Evolutionary conservation across 2,329 filamentous ascomycete genomes (phyloP), one percentile per base, ranked within the genome.

Genomic region (Raffaelea ambrosiae): DNA sequence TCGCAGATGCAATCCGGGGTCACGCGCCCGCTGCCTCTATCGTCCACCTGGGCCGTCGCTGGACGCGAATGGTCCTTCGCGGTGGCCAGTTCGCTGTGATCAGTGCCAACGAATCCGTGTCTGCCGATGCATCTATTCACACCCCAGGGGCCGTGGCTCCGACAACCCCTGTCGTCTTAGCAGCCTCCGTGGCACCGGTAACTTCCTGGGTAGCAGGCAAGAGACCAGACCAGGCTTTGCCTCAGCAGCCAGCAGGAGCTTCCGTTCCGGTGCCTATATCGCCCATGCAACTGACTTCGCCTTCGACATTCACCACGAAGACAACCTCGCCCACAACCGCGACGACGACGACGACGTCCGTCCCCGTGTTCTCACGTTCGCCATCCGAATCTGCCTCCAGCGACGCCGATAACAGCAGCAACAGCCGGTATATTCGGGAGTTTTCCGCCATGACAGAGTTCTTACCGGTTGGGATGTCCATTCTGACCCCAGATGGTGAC

Each of bases 391-490:
- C 36, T 3, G 29, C 43, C 13, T 19, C 20, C 18, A 19, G 9
- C 9, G 38, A 11, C 5, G 5, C 10, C 4, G 38, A 21, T 20
- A 19, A 40, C 19, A 16, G 38, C 19, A 7, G 38, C 38, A 40
- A 26, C 18, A 29, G 19, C 19, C n/a, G n/a, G n/a, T 72, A 75
- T 40, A 77, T 84, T 48, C 77, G 78, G 29, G 77, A 81, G 47
- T 87, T 88, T 54, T 80, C 81, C 8, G 71, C 79, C 5, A 83
- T 88, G 63, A 81, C 84, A 2, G 83, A 87, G 55, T 82, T 87
- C 45, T 81, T 85, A 2, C 85, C 85, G 0, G 80, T 86, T 1
- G 85, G 84, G 18, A 82, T 88, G 65, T 86, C 83, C 57, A 84
- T 88, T 50, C 78, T 81, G 11, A 77, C 85, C 57, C 69, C 73